Percentiles rank a stretch among this genome's conserved stretches.
Evolutionary conservation across 768 basidiomycete species (phyloP).

Genomic region (Tylopilus cervinicoccineus): DNA sequence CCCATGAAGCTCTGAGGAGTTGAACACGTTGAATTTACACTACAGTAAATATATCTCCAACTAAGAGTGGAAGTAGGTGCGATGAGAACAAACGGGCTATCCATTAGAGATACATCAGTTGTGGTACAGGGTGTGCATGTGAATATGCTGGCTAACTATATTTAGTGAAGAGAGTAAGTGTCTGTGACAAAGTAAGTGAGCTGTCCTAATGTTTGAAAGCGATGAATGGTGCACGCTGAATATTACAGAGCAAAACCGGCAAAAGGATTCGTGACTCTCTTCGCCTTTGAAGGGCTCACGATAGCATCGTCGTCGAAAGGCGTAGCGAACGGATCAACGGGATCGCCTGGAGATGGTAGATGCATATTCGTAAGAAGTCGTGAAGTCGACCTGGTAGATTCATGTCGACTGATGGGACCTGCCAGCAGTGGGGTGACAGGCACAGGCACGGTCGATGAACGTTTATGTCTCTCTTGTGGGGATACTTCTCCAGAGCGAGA

Average conservation of each 20-base stretch:
- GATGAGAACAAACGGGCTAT: conserved; percentile 5
- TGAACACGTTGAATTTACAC: background rate
- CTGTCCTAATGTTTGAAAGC: background rate
- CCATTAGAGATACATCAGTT: conserved; percentile 26
- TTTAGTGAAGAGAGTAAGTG: conserved; percentile 12
- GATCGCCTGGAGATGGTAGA: conserved; percentile 34
- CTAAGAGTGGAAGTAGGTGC: conserved; percentile 1
- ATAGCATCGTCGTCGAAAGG: conserved; percentile 75
- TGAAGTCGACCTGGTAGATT: conserved; percentile 36
- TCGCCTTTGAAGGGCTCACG: conserved; percentile 29
- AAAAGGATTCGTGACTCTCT: conserved; percentile 57
- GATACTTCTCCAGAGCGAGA: conserved; percentile 5
- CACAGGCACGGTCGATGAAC: conserved; percentile 19
- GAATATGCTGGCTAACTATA: conserved; percentile 9
- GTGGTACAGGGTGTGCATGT: conserved; percentile 1
- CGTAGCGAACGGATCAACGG: conserved; percentile 60
- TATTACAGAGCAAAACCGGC: conserved; percentile 31
- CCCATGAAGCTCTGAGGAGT: too few species aligned
- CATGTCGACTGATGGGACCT: conserved; percentile 16
- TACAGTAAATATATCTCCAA: conserved; percentile 10
- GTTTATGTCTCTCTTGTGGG: conserved; percentile 17
- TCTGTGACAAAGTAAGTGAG: conserved; percentile 12
- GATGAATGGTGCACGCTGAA: background rate
- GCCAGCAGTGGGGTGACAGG: conserved; percentile 12
- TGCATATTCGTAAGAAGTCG: conserved; percentile 42